Evolutionary conservation across 441 rosid genomes (phyloP), one percentile per base, ranked within the genome.

Genomic region (Adansonia gregorii): DNA sequence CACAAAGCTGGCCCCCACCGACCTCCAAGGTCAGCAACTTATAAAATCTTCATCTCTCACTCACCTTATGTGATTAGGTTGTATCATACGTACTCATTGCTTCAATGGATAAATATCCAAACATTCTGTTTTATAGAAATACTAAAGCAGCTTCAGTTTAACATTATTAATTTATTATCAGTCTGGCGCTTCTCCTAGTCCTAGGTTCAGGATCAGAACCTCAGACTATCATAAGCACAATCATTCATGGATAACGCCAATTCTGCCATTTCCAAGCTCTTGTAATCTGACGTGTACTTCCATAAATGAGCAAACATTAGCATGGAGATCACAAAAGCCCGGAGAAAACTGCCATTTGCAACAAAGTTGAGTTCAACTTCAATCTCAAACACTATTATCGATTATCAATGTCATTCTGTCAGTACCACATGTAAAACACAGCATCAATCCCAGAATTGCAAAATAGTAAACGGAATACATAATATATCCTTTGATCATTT

Each of bases 291-390:
- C 59, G 17, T 4, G 19, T 54, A 54, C 61, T n/a, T 1, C 2
- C 6, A 19, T 48, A 11, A 35, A 11, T 19, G 22, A 20, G 35
- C 8, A 68, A 68, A 67, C 11, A 46, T 11, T 17, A 58, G 54
- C 19, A 52, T 39, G 61, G 76, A 71, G 39, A 61, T 66, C 55
- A 48, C 31, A 8, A 45, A 78, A 15, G 52, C 71, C 78, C n/a
- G 8, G 55, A 58, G 61, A 35, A 35, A 35, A 35, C 39, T 35
- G 39, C 39, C 73, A 41, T 75, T 66, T 75, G 65, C 67, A 72
- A 49, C 56, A 65, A 6, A 54, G 63, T 54, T 64, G 15, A 54
- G 22, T 67, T 15, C 39, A 59, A 10, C 6, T 27, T 51, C 48
- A 19, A 41, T 35, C 39, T 35, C 39, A 35, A 35, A 35, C 39